Conservation (phyloP, 2,329 filamentous ascomycete genomes). For the Myriosclerotinia duriaeana region DNA sequence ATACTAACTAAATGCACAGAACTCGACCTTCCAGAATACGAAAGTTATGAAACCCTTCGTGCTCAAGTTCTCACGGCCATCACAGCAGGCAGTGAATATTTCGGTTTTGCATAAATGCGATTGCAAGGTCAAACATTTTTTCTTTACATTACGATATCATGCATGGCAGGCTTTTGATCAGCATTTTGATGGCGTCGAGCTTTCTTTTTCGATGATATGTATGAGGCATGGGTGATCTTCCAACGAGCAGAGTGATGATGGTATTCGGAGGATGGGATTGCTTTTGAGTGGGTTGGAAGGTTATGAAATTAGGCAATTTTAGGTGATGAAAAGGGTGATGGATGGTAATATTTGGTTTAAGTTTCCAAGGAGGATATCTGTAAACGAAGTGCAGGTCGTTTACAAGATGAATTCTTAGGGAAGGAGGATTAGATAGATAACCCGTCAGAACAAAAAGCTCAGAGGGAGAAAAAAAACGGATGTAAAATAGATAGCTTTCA, state of each 20-base stretch:
- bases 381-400: constrained; percentile 43
- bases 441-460: neutral
- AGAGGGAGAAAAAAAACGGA: neutral
- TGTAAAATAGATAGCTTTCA: constrained; percentile 22
- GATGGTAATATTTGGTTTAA: constrained; percentile 16
- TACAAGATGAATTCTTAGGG: constrained; percentile 7
- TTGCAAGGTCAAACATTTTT: constrained; percentile 27
- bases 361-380: constrained; percentile 15
- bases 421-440: constrained; percentile 18
- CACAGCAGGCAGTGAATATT: constrained; percentile 95
- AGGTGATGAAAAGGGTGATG: constrained; percentile 4
- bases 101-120: constrained; percentile 79
- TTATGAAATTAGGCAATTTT: constrained; percentile 1
- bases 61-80: constrained; percentile 91
- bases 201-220: constrained; percentile 30
- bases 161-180: constrained; percentile 39
- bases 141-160: constrained; percentile 33
- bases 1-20: constrained; percentile 54
- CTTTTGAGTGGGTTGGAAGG: constrained; percentile 18
- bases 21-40: constrained; percentile 96
- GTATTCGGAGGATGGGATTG: constrained; percentile 11
- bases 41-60: constrained; percentile 87
- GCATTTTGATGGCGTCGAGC: constrained; percentile 40
- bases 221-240: constrained; percentile 30
- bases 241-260: constrained; percentile 15